Base-by-base conservation (phyloP, 2,329 filamentous ascomycete genomes). In the Colletotrichum tropicicola region DNA sequence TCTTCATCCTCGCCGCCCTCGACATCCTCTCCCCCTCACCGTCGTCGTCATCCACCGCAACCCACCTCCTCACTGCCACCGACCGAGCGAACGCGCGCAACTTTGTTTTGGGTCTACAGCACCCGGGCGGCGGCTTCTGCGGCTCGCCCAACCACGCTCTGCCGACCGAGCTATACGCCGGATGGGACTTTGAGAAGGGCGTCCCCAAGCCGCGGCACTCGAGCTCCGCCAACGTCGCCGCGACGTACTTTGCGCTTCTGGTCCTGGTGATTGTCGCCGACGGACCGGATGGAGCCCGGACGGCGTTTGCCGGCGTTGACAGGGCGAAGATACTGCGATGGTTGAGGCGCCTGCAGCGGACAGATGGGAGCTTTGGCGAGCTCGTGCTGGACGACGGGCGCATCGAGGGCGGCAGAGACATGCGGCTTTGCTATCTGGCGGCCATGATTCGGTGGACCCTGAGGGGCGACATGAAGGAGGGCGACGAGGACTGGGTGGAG, bases 361-460 rank as follows among this genome's bases (percentile, higher is more conserved):
- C 81, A 0, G 92, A 98, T 74, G 96, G 96, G 2, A 97, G 94
- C 71, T 98, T 99, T 75, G 96, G 94, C 0, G 94, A 99, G 78
- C 87, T 92, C 1, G 74, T 95, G 3, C 86, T 85, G 5, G 86
- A 87, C 70, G 74, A 80, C 12, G 82, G 83, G 74, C 69, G 78
- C 72, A 72, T 95, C n/a, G 87, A 89, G 35, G 95, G 95, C 0
- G 93, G 93, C 0, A 86, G 87, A 59, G 96, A 99, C 77, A 91
- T 94, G 80, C 85, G 96, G 59, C 95, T 95, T 74, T 96, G 93
- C 71, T 97, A 96, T 76, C 89, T 94, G 73, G 94, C 92, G 4
- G 87, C 92, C 17, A 89, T 89, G 8, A 89, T 97, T 30, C 85
- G 96, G 39, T 97, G 92, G 87, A 91, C 97, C 59, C 77, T 99